phyloP scores from a whole-genome alignment of 164 flowering plant species.

The Magnolia changhungtana region DNA sequence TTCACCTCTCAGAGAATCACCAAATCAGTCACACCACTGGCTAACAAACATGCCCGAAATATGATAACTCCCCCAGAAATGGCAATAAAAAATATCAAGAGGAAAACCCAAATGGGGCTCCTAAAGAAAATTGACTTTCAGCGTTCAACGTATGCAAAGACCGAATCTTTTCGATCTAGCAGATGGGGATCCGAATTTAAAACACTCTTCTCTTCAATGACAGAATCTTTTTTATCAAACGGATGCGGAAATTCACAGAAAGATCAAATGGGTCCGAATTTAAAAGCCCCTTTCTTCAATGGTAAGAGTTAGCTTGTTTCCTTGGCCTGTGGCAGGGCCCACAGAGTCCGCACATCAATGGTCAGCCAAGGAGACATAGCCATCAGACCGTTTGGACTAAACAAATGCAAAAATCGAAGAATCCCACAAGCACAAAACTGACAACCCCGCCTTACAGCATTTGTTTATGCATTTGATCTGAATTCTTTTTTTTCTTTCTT shows the following conservation, averaged over 20 bases:
- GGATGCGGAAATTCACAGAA: conserved; percentile 34
- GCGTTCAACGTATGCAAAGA: conserved; percentile 26
- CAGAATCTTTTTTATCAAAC: conserved; percentile 53
- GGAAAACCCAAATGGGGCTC: conserved; percentile 22
- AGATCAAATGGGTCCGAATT: conserved; percentile 18
- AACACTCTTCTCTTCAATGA: conserved; percentile 9
- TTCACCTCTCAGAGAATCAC: conserved; percentile 23
- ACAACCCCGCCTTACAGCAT: conserved; percentile 32
- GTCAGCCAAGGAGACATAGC: conserved; percentile 73
- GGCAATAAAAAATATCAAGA: conserved; percentile 13
- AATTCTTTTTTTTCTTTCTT: conserved; percentile 15
- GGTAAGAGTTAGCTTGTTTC: conserved; percentile 64
- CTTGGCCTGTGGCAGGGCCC: conserved; percentile 75
- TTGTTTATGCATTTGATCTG: conserved; percentile 30
- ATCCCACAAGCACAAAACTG: conserved; percentile 59
- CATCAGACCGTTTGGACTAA: conserved; percentile 49
- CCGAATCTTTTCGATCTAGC: not conserved
- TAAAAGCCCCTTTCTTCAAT: conserved; percentile 18
- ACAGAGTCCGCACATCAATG: conserved; percentile 51
- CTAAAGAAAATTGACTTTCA: conserved; percentile 31
- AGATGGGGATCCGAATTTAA: conserved; percentile 10
- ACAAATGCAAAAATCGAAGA: conserved; percentile 37
- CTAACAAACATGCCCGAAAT: conserved; percentile 15
- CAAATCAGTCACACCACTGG: conserved; percentile 6
- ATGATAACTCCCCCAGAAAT: conserved; percentile 10